A percentile compares a stretch with the other conserved stretches of the same genome.
Conservation (phyloP, 2,329 filamentous ascomycete species). For the Fusarium bulbicola region DNA sequence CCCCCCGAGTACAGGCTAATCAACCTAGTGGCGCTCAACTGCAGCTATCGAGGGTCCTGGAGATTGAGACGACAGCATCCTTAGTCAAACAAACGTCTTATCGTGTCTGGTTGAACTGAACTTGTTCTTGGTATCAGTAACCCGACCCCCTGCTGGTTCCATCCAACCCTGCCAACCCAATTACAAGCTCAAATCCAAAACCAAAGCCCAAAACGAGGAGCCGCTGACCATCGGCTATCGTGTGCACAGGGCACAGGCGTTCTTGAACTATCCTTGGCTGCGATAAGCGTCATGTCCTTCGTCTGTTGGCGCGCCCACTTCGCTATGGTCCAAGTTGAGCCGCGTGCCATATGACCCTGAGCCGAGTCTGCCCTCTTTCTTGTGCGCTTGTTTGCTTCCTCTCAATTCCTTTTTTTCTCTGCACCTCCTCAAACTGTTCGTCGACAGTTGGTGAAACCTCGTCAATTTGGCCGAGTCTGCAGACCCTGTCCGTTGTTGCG, state of each 20-base stretch:
- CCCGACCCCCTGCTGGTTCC: conserved; percentile 21
- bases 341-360: conserved; percentile 26
- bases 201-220: conserved; percentile 11
- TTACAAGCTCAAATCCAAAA: conserved; percentile 15
- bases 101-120: conserved; percentile 17
- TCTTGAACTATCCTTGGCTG: conserved; percentile 26
- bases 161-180: conserved; percentile 20
- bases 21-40: conserved; percentile 8
- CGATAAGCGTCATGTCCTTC: conserved; percentile 42
- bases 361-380: conserved; percentile 27
- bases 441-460: conserved; percentile 1
- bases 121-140: conserved; percentile 24
- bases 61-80: conserved; percentile 8
- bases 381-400: neutral
- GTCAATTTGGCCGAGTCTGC: conserved; percentile 5
- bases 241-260: conserved; percentile 24
- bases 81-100: conserved; percentile 31
- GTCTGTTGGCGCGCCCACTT: conserved; percentile 27
- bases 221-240: conserved; percentile 34
- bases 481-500: conserved; percentile 19
- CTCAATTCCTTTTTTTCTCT: neutral
- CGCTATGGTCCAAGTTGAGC: conserved; percentile 23
- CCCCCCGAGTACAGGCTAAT: conserved; percentile 20
- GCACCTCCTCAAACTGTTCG: neutral
- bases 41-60: conserved; percentile 9